phyloP scores from a whole-genome alignment of 2,329 filamentous ascomycete species.

The Ambrosiella cleistominuta region DNA sequence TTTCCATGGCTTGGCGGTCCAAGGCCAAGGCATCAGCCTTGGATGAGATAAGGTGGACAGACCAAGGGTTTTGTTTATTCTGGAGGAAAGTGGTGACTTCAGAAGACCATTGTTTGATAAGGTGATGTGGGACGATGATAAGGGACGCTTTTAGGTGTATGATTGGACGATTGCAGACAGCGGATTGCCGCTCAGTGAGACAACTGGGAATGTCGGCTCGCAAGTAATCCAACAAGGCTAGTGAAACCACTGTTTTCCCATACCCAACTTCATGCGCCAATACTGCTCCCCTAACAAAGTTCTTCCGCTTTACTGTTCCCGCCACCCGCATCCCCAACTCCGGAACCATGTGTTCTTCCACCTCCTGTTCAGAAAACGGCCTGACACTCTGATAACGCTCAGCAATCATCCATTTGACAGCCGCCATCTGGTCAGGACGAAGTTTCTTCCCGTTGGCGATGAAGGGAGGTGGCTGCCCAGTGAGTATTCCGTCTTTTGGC shows the following conservation, averaged over 20 bases:
- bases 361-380: slow-evolving; percentile 21
- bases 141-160: slow-evolving; percentile 21
- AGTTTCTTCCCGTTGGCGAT: slow-evolving; percentile 9
- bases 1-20: slow-evolving; percentile 14
- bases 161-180: not conserved
- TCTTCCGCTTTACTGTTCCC: slow-evolving; percentile 18
- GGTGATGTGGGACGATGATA: slow-evolving; percentile 24
- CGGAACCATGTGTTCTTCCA: slow-evolving; percentile 22
- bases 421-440: slow-evolving; percentile 15
- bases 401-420: slow-evolving; percentile 17
- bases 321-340: slow-evolving; percentile 21
- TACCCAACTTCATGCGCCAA: slow-evolving; percentile 28
- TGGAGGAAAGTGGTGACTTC: slow-evolving; percentile 21
- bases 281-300: slow-evolving; percentile 22
- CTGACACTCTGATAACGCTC: slow-evolving; percentile 14
- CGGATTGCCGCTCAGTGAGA: slow-evolving; percentile 11
- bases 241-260: slow-evolving; percentile 26
- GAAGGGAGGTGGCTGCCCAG: slow-evolving; percentile 14
- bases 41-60: slow-evolving; percentile 17
- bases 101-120: slow-evolving; percentile 23
- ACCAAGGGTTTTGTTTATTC: not conserved
- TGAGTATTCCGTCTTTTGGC: not conserved
- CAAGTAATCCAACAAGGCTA: slow-evolving; percentile 22
- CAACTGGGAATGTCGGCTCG: slow-evolving; percentile 15
- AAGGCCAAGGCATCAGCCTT: slow-evolving; percentile 3